Conservation (phyloP, 1,139 yeast genomes). For the Protomyces inouyei region DNA sequence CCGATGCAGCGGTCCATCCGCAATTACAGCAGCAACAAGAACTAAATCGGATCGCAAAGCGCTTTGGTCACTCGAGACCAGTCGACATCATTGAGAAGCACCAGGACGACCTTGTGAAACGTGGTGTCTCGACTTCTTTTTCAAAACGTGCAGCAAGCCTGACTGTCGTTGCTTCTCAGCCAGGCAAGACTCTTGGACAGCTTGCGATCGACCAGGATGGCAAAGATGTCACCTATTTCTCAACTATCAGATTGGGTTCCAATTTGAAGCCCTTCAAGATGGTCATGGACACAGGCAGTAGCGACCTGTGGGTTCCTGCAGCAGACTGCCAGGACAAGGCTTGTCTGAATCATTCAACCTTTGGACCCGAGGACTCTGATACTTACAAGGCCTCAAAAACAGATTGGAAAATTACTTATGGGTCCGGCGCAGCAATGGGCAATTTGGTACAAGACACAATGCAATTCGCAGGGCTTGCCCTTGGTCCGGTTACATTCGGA, state of each 20-base stretch:
- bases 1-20: not conserved
- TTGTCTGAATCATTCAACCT: constrained; percentile 44
- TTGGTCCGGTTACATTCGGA: constrained; percentile 52
- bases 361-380: constrained; percentile 36
- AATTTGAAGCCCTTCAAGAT: constrained; percentile 45
- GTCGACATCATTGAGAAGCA: not conserved
- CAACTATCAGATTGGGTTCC: constrained; percentile 13
- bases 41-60: not conserved
- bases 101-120: not conserved
- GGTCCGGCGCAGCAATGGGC: constrained; percentile 56
- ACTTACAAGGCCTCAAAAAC: constrained; percentile 36
- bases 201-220: constrained; percentile 12
- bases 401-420: constrained; percentile 49
- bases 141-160: not conserved
- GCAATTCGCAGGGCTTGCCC: constrained; percentile 36
- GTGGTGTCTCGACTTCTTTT: not conserved
- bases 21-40: not conserved
- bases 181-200: not conserved
- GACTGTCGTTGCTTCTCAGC: not conserved
- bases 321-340: constrained; percentile 47
- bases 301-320: constrained; percentile 61
- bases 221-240: constrained; percentile 13
- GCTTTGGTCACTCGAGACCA: not conserved
- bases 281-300: constrained; percentile 62
- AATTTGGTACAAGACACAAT: constrained; percentile 42